These are phyloP conservation scores for Pichia occidentalis DNA, from an alignment of 805 yeast species.

Conservation along the genomic window DNA sequence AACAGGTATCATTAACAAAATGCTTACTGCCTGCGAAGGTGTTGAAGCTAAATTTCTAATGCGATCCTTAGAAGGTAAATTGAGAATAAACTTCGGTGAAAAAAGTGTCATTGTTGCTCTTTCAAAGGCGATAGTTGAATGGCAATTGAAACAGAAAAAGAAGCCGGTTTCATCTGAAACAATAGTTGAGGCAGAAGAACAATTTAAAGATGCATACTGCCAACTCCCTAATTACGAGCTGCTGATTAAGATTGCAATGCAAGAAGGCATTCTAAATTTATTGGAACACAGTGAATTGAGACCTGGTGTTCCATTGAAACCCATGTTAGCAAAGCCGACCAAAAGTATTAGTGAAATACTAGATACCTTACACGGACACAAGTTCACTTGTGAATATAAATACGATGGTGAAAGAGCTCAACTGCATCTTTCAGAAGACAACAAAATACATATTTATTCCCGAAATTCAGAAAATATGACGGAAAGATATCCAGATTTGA, in stretches of 20 bases:
- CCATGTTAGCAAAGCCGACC: conserved; percentile 98
- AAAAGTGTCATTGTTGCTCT: conserved; percentile 80
- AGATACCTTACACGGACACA: conserved; percentile 77
- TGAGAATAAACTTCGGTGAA: conserved; percentile 91
- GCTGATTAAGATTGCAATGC: conserved; percentile 57
- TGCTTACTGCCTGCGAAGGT: conserved; percentile 81
- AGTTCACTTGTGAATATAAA: conserved; percentile 92
- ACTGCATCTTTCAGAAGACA: conserved; percentile 65
- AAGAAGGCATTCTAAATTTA: conserved; percentile 61
- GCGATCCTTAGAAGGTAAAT: conserved; percentile 85
- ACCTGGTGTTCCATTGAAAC: conserved; percentile 93
- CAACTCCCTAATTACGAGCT: conserved; percentile 87
- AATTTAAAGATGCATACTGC: conserved; percentile 77
- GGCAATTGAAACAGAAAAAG: conserved; percentile 39
- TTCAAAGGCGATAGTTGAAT: conserved; percentile 71
- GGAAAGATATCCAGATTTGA: conserved; percentile 86
- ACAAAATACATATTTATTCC: conserved; percentile 72
- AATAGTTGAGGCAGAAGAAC: conserved; percentile 63
- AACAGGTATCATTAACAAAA: conserved; percentile 68
- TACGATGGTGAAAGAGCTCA: conserved; percentile 99
- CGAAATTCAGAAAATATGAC: conserved; percentile 97
- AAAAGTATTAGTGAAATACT: conserved; percentile 88
- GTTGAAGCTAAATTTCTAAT: conserved; percentile 87
- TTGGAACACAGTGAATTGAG: conserved; percentile 64
- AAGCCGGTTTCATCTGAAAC: conserved; percentile 34